A percentile compares a stretch with the other conserved stretches of the same genome.
Evolutionary conservation across 495 filamentous ascomycete genomes (phyloP).

Genomic region (Penicillium soppii): DNA sequence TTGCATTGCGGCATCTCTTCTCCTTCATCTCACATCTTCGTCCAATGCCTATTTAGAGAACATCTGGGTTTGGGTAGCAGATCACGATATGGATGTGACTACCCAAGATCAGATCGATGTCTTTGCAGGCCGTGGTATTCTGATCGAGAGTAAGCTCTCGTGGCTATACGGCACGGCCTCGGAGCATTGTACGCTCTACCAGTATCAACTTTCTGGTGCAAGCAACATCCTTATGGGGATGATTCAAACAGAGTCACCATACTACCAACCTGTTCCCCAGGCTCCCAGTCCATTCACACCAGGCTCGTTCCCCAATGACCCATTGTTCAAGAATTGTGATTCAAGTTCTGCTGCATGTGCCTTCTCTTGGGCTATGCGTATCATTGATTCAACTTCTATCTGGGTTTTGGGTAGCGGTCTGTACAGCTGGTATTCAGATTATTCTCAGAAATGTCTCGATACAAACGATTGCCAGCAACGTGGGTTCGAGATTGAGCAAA

Average conservation of each 20-base stretch:
- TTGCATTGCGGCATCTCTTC: conserved; percentile 60
- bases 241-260: conserved; percentile 78
- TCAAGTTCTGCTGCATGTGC: not conserved
- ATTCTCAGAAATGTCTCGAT: conserved; percentile 33
- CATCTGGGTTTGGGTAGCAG: conserved; percentile 62
- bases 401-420: conserved; percentile 61
- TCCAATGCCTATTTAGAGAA: conserved; percentile 59
- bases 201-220: conserved; percentile 70
- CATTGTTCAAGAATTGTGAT: conserved; percentile 13
- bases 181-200: conserved; percentile 72
- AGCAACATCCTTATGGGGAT: conserved; percentile 65
- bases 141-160: conserved; percentile 49
- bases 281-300: conserved; percentile 54
- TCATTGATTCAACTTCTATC: conserved; percentile 56
- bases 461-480: conserved; percentile 36
- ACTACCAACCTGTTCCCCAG: conserved; percentile 62
- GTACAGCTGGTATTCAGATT: conserved; percentile 66
- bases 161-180: conserved; percentile 69
- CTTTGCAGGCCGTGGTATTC: conserved; percentile 61
- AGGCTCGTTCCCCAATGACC: conserved; percentile 48
- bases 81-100: conserved; percentile 65
- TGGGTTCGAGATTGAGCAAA: conserved; percentile 27
- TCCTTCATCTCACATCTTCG: conserved; percentile 56
- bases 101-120: conserved; percentile 57
- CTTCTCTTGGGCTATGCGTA: conserved; percentile 37